Conservation (phyloP, 1,284 basidiomycete genomes). For the Coniophora puteana region DNA sequence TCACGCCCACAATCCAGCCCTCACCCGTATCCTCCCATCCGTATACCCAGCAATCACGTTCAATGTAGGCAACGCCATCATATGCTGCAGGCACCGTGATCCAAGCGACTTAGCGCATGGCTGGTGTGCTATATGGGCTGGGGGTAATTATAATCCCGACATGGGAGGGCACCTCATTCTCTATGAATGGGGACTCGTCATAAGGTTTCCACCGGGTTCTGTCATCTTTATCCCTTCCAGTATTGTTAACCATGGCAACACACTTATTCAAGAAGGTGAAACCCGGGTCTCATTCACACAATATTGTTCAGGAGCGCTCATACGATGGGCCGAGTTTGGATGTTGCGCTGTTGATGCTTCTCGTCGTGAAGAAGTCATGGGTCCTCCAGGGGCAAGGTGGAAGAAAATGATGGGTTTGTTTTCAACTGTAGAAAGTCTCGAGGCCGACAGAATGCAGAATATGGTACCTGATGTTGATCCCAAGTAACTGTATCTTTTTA, state of each 20-base stretch:
- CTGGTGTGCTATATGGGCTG: constrained; percentile 8
- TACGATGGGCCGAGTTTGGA: constrained; percentile 5
- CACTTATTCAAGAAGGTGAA: neutral
- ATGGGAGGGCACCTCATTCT: constrained; percentile 10
- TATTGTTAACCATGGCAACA: constrained; percentile 9
- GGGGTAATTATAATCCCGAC: constrained; percentile 4
- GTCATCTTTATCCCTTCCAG: constrained; percentile 8
- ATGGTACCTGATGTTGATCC: neutral
- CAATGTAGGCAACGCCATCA: too few relatives aligned
- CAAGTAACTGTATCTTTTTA: neutral
- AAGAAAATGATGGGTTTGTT: neutral
- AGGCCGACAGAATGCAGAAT: neutral
- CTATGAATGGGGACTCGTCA: constrained; percentile 3
- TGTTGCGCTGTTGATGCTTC: neutral
- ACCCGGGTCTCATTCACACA: constrained; percentile 12
- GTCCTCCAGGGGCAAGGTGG: neutral
- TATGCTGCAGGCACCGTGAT: too few relatives aligned
- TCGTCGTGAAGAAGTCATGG: neutral
- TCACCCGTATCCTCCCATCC: too few relatives aligned
- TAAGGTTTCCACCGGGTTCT: constrained; percentile 14
- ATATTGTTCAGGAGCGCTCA: constrained; percentile 9
- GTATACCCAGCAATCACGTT: too few relatives aligned
- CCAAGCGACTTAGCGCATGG: neutral
- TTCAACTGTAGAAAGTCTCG: neutral
- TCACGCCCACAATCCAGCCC: too few relatives aligned